Evolutionary conservation across 1,139 yeast genomes (phyloP).

Genomic region (Suhomyces kunorum): DNA sequence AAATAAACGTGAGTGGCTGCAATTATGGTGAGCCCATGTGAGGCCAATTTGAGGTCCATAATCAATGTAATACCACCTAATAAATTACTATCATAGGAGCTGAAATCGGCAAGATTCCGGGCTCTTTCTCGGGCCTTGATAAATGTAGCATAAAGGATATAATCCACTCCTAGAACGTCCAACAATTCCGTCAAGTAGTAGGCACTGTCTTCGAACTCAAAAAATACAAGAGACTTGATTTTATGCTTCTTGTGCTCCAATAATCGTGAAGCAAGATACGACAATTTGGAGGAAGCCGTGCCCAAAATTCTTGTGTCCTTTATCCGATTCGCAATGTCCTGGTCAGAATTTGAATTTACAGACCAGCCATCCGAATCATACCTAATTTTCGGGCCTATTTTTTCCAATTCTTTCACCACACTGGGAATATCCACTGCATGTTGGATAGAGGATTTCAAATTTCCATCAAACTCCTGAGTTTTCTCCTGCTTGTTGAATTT

Average conservation of each 20-base stretch:
- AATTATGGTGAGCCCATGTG: conserved; percentile 70
- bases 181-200: conserved; percentile 64
- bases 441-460: conserved; percentile 7
- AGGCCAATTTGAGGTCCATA: conserved; percentile 68
- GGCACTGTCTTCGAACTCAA: conserved; percentile 71
- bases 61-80: conserved; percentile 55
- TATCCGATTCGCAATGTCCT: conserved; percentile 12
- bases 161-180: conserved; percentile 60
- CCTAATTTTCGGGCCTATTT: not conserved
- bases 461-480: conserved; percentile 19
- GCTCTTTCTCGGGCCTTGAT: conserved; percentile 54
- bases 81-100: conserved; percentile 32
- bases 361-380: not conserved
- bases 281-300: conserved; percentile 61
- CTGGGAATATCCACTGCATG: conserved; percentile 16
- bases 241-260: conserved; percentile 50
- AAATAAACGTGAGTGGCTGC: conserved; percentile 70
- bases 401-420: conserved; percentile 11
- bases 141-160: conserved; percentile 64
- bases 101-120: conserved; percentile 53
- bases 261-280: conserved; percentile 56
- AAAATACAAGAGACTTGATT: conserved; percentile 62
- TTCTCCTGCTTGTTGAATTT: conserved; percentile 34
- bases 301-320: conserved; percentile 49
- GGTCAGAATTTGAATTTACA: too few relatives aligned